Evolutionary conservation across 371 early-diverging fungal species (phyloP).

Genomic region (Batkoa obscura): DNA sequence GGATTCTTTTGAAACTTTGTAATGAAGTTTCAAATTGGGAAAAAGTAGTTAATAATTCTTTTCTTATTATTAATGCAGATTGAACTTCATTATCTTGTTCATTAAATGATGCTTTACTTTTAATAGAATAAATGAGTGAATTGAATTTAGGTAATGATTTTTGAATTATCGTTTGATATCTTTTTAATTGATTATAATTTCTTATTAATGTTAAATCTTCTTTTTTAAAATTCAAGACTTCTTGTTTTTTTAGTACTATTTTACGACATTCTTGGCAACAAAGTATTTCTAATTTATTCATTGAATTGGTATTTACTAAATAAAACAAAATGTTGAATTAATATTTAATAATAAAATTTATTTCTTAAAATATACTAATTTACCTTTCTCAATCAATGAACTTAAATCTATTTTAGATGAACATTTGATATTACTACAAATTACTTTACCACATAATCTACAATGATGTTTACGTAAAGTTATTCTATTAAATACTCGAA

Average conservation of each 20-base stretch:
- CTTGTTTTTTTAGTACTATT: too few species aligned
- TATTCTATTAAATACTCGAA: constrained; percentile 3
- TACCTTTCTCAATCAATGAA: constrained; percentile 31
- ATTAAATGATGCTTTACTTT: not conserved
- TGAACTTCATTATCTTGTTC: constrained; percentile 1
- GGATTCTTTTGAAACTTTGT: not conserved
- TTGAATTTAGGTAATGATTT: not conserved
- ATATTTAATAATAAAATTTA: too few species aligned
- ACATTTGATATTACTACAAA: constrained; percentile 38
- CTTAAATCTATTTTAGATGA: constrained; percentile 34
- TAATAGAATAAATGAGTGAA: too few species aligned
- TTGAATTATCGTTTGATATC: not conserved
- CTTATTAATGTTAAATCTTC: too few species aligned
- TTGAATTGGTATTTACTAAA: too few species aligned
- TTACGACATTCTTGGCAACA: too few species aligned
- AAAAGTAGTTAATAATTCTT: not conserved
- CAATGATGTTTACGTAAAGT: constrained; percentile 46
- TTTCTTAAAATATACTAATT: not conserved
- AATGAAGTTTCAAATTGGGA: not conserved
- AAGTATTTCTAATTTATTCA: too few species aligned
- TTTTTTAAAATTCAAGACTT: too few species aligned
- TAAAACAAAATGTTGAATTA: too few species aligned
- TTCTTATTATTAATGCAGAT: not conserved
- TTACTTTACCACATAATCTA: constrained; percentile 51
- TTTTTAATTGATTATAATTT: not conserved